Conservation (phyloP, 306 rosid genomes). For the Psophocarpus tetragonolobus region DNA sequence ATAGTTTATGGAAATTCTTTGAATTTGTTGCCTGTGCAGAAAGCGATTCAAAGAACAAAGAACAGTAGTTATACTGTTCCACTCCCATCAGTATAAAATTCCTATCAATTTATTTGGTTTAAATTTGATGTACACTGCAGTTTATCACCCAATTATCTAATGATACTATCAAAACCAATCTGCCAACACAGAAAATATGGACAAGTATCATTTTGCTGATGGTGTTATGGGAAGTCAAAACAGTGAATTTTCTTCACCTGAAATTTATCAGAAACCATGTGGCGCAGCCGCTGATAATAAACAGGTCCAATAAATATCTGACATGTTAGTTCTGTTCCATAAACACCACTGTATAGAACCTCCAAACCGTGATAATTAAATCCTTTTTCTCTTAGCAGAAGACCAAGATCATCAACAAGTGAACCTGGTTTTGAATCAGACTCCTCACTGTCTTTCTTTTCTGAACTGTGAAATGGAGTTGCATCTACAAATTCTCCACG, state of each 20-base stretch:
- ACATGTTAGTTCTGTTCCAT: conserved; percentile 85
- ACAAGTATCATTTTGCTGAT: neutral
- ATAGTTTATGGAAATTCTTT: neutral
- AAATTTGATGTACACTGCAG: neutral
- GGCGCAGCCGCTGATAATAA: conserved; percentile 93
- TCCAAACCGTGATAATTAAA: conserved; percentile 90
- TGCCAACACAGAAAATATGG: neutral
- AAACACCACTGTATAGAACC: conserved; percentile 90
- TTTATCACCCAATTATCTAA: no score
- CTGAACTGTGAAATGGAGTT: conserved; percentile 76
- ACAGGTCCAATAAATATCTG: conserved; percentile 96
- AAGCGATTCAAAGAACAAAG: neutral
- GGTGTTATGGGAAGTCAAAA: conserved; percentile 8
- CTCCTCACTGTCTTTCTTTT: conserved; percentile 44
- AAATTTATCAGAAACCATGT: conserved; percentile 97
- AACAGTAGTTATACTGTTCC: neutral
- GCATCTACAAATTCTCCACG: conserved; percentile 77
- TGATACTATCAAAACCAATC: neutral
- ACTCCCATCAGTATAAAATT: neutral
- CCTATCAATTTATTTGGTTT: neutral
- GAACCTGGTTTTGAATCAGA: conserved; percentile 47
- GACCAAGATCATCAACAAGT: conserved; percentile 90
- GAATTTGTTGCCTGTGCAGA: no score
- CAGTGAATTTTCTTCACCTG: conserved; percentile 54
- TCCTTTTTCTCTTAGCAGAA: conserved; percentile 70